Evolutionary conservation across 176 grass and related monocot species (phyloP).

Genomic region (Pharus latifolius): DNA sequence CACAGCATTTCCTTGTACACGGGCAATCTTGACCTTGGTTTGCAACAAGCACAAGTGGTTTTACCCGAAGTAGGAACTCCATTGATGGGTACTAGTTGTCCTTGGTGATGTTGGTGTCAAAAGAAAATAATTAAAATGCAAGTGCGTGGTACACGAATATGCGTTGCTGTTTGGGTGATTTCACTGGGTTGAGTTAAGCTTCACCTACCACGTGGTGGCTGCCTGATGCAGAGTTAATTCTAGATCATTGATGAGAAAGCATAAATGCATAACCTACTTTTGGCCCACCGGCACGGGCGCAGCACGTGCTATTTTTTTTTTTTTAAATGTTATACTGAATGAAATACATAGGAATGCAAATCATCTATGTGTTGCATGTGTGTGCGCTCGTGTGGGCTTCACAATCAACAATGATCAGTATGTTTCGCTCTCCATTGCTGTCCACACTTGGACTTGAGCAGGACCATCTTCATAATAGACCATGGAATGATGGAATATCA

Average conservation of each 20-base stretch:
- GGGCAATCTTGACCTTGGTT: not conserved
- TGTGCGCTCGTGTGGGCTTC: not conserved
- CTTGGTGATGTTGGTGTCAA: not conserved
- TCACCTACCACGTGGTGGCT: constrained; percentile 32
- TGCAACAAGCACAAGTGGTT: not conserved
- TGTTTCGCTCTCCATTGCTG: not conserved
- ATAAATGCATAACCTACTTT: constrained; percentile 27
- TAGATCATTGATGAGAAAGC: constrained; percentile 21
- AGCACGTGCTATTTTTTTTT: not conserved
- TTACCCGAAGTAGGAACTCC: not conserved
- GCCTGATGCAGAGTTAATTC: not conserved
- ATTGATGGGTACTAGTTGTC: not conserved
- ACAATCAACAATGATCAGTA: not conserved
- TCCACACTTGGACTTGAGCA: constrained; percentile 12
- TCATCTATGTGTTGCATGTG: no score
- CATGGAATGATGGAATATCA: constrained; percentile 10
- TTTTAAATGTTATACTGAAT: not conserved
- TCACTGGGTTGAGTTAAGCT: not conserved
- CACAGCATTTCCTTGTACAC: not conserved
- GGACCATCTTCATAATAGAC: constrained; percentile 24
- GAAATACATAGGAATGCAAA: no score
- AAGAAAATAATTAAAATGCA: not conserved
- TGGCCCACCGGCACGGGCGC: not conserved
- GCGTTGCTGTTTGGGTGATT: not conserved
- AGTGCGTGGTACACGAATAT: no score